Evolutionary conservation across 495 filamentous ascomycete species (phyloP), one percentile per base, ranked within the genome.

Genomic region (Aspergillus saccharolyticus): DNA sequence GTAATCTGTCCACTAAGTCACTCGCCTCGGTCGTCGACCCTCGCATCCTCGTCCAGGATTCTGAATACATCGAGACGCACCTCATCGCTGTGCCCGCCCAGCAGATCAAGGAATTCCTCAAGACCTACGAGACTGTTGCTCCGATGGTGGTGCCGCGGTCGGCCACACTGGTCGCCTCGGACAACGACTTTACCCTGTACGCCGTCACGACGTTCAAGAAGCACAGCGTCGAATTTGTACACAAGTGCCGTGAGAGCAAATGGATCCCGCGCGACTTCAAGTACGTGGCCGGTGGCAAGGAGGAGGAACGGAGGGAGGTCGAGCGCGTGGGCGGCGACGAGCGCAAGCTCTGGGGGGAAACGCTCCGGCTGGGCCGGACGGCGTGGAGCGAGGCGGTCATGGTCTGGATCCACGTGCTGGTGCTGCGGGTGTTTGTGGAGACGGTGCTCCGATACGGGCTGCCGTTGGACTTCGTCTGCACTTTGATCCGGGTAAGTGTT

Each of bases 261-360:
- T 97, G 92, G 89, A 94, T 89, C 15, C 93, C 93, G 17, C 83
- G 95, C 46, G 94, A 97, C 63, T 96, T 90, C 76, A 91, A 89
- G 71, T 92, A 96, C 70, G 85, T 89, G 24, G 90, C 93, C 62
- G 91, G 90, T 5, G 92, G 91, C 4, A 87, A 82, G 61, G 91
- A 96, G 64, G 88, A 89, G 66, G 95, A 97, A 73, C 80, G 85
- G 59, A 84, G 81, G 64, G 93, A 97, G 74, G 81, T 95, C 21
- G 87, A 90, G 58, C 82, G 85, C 50, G 85, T 96, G 39, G 78
- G 80, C 53, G 85, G 81, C 53, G 88, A 96, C 64, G 91, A 96
- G 74, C 78, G 84, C 67, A 95, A 91, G 74, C 74, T 96, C 4
- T 94, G 89, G 85, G 89, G 88, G 3, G 91, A 97, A 74, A 91